These are phyloP conservation scores for Beauveria varroae DNA, from an alignment of 2,329 filamentous ascomycete species.

Conservation along the genomic window DNA sequence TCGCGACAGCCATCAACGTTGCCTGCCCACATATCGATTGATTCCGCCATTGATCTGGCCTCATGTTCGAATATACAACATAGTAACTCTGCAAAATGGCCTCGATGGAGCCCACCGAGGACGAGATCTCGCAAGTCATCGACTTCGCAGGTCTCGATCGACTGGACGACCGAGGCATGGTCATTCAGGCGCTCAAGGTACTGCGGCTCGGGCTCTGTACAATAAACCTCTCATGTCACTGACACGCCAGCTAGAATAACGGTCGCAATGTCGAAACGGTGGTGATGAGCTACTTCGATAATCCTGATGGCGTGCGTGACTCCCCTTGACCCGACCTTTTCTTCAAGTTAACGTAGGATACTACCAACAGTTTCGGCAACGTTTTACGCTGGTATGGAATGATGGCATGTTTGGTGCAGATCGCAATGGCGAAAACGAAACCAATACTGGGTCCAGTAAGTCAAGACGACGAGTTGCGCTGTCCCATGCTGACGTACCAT, in stretches of 20 bases:
- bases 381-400: conserved; percentile 45
- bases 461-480: neutral
- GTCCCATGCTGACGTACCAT: neutral
- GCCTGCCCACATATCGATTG: neutral
- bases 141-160: conserved; percentile 33
- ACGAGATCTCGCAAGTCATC: conserved; percentile 31
- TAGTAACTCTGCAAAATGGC: conserved; percentile 19
- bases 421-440: conserved; percentile 39
- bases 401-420: conserved; percentile 45
- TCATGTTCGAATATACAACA: neutral
- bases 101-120: conserved; percentile 28
- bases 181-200: conserved; percentile 36
- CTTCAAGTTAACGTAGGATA: neutral
- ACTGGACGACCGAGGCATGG: conserved; percentile 30
- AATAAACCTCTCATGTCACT: neutral
- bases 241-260: conserved; percentile 25
- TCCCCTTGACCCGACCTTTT: neutral
- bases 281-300: conserved; percentile 45
- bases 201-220: neutral
- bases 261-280: conserved; percentile 41
- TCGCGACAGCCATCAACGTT: neutral
- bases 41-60: neutral
- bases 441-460: conserved; percentile 39
- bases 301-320: conserved; percentile 27
- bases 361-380: conserved; percentile 33